These are phyloP conservation scores for Linanthus parryae DNA, from an alignment of 148 eudicot genomes.

Conservation along the genomic window DNA sequence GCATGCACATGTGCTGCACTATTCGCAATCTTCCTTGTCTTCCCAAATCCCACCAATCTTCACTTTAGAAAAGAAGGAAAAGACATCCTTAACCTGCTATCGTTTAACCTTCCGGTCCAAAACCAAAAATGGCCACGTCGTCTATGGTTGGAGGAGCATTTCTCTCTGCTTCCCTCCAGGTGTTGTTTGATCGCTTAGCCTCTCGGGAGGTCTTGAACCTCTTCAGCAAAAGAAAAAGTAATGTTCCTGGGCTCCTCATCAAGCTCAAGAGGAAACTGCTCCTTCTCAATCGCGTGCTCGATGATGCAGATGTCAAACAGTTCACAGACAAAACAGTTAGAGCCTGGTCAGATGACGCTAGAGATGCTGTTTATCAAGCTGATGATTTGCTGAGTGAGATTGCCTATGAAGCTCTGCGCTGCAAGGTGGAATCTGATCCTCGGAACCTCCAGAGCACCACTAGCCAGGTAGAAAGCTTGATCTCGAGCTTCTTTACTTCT, in stretches of 20 bases:
- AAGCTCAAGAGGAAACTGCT: slow-evolving; percentile 4
- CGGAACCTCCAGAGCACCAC: too few relatives aligned
- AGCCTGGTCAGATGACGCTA: slow-evolving; percentile 16
- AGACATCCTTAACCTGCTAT: too few relatives aligned
- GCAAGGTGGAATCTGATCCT: not conserved
- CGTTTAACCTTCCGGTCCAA: too few relatives aligned
- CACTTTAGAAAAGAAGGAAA: too few relatives aligned
- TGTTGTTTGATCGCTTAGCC: not conserved
- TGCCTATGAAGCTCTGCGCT: slow-evolving; percentile 8
- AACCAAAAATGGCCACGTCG: too few relatives aligned
- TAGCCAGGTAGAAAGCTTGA: not conserved
- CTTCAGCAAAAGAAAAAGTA: not conserved
- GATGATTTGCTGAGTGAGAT: slow-evolving; percentile 17
- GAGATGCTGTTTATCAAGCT: slow-evolving; percentile 5
- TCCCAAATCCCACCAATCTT: too few relatives aligned
- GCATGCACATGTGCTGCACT: too few relatives aligned
- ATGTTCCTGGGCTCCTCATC: too few relatives aligned
- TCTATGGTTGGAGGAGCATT: too few relatives aligned
- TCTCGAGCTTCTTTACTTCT: not conserved
- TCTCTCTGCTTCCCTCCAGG: slow-evolving; percentile 1
- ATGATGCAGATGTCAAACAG: slow-evolving; percentile 14
- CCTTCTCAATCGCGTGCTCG: slow-evolving; percentile 14
- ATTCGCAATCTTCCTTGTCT: too few relatives aligned
- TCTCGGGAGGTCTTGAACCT: not conserved
- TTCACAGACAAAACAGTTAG: not conserved